Evolutionary conservation across 140 eudicot genomes (phyloP).

Genomic region (Ambrosia hybrid): DNA sequence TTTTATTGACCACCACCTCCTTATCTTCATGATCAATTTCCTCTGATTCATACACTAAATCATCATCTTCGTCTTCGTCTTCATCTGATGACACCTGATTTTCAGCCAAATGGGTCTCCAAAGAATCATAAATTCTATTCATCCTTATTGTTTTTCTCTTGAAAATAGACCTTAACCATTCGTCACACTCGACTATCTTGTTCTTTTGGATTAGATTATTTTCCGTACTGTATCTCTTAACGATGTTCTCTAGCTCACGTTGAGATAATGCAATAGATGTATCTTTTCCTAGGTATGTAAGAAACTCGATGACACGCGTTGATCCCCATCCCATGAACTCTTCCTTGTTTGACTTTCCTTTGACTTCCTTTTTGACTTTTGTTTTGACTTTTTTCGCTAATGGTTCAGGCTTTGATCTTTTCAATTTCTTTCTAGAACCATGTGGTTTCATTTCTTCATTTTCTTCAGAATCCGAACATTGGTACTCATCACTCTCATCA

Average conservation of each 20-base stretch:
- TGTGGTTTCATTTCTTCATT: slow-evolving; percentile 33
- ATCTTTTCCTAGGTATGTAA: slow-evolving; percentile 52
- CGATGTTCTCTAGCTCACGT: slow-evolving; percentile 50
- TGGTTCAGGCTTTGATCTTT: slow-evolving; percentile 35
- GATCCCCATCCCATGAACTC: slow-evolving; percentile 86
- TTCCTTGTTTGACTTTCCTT: slow-evolving; percentile 36
- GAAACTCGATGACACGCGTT: slow-evolving; percentile 55
- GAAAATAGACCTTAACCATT: slow-evolving; percentile 46
- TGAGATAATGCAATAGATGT: slow-evolving; percentile 49
- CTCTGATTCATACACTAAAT: slow-evolving; percentile 39
- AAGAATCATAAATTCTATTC: slow-evolving; percentile 47
- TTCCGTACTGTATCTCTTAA: slow-evolving; percentile 55
- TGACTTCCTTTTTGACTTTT: slow-evolving; percentile 23
- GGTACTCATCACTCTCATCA: slow-evolving; percentile 43
- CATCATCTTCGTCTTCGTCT: slow-evolving; percentile 45
- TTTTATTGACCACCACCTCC: slow-evolving; percentile 24
- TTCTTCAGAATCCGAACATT: slow-evolving; percentile 52
- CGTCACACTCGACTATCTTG: slow-evolving; percentile 64
- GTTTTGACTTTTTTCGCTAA: slow-evolving; percentile 24
- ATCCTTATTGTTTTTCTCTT: slow-evolving; percentile 46
- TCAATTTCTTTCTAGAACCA: slow-evolving; percentile 27
- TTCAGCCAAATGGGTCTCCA: slow-evolving; percentile 70
- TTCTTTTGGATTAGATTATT: slow-evolving; percentile 53
- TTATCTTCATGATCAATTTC: slow-evolving; percentile 30
- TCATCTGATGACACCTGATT: slow-evolving; percentile 41